Evolutionary conservation across 257 asterid genomes (phyloP).

Genomic region (Rauvolfia tetraphylla): DNA sequence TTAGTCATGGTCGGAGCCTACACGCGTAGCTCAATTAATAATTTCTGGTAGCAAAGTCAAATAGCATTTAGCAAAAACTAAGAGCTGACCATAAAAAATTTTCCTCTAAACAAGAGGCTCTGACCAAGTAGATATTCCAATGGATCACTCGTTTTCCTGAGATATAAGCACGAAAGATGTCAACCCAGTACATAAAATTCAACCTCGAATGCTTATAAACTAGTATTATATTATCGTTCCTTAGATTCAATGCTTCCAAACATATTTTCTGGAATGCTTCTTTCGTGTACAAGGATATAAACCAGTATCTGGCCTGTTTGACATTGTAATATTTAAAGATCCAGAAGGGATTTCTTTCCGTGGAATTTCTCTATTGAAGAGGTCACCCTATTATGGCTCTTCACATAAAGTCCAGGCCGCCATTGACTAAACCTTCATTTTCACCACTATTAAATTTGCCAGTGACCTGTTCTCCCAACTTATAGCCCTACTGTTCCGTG

Average conservation of each 20-base stretch:
- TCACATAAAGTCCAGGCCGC: background rate
- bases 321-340: background rate
- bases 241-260: background rate
- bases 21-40: background rate
- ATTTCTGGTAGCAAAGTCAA: background rate
- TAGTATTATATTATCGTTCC: background rate
- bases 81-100: background rate
- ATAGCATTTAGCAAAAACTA: background rate
- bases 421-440: background rate
- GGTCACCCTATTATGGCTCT: background rate
- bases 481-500: background rate
- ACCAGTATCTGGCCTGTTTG: background rate
- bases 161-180: background rate
- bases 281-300: background rate
- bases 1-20: background rate
- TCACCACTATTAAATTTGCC: background rate
- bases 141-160: background rate
- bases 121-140: background rate
- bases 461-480: background rate
- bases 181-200: background rate
- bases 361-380: background rate
- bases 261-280: background rate
- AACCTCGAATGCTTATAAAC: background rate
- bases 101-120: background rate
- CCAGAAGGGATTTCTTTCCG: background rate